Percentiles rank a stretch among this genome's conserved stretches.
phyloP scores from a whole-genome alignment of 805 yeast genomes.

The Candida xiaguanensis region DNA sequence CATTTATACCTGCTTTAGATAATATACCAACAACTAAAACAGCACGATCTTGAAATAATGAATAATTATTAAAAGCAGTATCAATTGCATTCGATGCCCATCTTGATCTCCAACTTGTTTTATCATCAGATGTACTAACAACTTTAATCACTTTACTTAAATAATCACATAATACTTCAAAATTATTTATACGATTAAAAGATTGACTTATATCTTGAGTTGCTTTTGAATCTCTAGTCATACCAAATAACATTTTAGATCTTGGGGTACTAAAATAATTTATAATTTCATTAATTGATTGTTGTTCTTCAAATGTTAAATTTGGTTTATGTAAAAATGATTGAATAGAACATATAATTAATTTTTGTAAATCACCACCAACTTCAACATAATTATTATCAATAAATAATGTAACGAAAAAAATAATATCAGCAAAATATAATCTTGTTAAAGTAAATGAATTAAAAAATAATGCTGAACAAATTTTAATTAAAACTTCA shows the following conservation, averaged over 20 bases:
- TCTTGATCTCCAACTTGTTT: conserved; percentile 55
- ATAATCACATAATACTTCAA: conserved; percentile 58
- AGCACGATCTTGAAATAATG: conserved; percentile 66
- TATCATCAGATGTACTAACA: conserved; percentile 44
- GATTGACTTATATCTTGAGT: conserved; percentile 29
- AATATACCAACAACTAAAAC: conserved; percentile 67
- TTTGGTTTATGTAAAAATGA: conserved; percentile 58
- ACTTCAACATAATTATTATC: conserved; percentile 51
- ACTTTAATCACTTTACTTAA: conserved; percentile 50
- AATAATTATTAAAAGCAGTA: conserved; percentile 52
- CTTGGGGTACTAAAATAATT: conserved; percentile 55
- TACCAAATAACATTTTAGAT: conserved; percentile 65
- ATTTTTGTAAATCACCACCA: conserved; percentile 56
- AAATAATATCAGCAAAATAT: conserved; percentile 69
- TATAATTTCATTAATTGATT: conserved; percentile 45
- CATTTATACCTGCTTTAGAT: conserved; percentile 60
- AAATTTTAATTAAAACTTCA: conserved; percentile 59
- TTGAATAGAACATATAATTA: conserved; percentile 65
- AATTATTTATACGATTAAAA: conserved; percentile 39
- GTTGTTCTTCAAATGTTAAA: conserved; percentile 36
- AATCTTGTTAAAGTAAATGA: conserved; percentile 56
- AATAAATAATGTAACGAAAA: conserved; percentile 59
- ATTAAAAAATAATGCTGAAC: conserved; percentile 68
- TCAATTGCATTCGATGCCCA: conserved; percentile 66
- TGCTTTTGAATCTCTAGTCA: conserved; percentile 51